phyloP scores from a whole-genome alignment of 129 eudicot species.

The Lactuca sativa region DNA sequence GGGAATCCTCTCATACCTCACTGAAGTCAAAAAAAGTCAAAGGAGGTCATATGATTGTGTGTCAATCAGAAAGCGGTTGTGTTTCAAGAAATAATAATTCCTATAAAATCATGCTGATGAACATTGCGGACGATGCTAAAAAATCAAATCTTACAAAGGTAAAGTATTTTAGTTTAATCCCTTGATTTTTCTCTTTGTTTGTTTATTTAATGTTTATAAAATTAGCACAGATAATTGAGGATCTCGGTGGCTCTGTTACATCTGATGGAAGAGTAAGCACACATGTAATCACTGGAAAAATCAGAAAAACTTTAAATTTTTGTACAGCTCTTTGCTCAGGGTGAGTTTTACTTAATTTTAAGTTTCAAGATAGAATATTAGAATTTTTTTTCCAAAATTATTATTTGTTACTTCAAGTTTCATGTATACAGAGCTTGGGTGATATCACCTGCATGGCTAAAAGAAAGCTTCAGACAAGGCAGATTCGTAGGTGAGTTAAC shows the following conservation, averaged over 20 bases:
- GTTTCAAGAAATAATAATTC: constrained; percentile 34
- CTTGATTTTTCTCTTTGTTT: background rate
- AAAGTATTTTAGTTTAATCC: constrained; percentile 17
- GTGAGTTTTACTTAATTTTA: constrained; percentile 40
- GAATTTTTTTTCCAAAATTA: no score
- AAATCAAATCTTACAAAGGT: constrained; percentile 74
- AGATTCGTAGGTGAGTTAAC: constrained; percentile 64
- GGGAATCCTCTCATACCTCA: constrained; percentile 83
- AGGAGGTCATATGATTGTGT: constrained; percentile 58
- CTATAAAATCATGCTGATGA: constrained; percentile 74
- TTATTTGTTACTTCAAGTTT: background rate
- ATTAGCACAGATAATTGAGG: constrained; percentile 58
- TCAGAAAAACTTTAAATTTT: constrained; percentile 77
- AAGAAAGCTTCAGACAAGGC: constrained; percentile 75
- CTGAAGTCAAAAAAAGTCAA: constrained; percentile 83
- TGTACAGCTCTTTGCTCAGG: constrained; percentile 95
- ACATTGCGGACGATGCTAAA: constrained; percentile 79
- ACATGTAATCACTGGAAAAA: constrained; percentile 86
- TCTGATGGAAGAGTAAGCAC: constrained; percentile 70
- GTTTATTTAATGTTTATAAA: constrained; percentile 14
- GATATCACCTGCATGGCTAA: constrained; percentile 79
- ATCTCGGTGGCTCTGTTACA: constrained; percentile 79
- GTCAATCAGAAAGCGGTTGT: constrained; percentile 39
- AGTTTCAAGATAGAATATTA: background rate
- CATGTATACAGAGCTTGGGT: constrained; percentile 72